Percentiles rank a stretch among this genome's conserved stretches.
Evolutionary conservation across 768 basidiomycete species (phyloP).

Genomic region (Auricularia heimuer): DNA sequence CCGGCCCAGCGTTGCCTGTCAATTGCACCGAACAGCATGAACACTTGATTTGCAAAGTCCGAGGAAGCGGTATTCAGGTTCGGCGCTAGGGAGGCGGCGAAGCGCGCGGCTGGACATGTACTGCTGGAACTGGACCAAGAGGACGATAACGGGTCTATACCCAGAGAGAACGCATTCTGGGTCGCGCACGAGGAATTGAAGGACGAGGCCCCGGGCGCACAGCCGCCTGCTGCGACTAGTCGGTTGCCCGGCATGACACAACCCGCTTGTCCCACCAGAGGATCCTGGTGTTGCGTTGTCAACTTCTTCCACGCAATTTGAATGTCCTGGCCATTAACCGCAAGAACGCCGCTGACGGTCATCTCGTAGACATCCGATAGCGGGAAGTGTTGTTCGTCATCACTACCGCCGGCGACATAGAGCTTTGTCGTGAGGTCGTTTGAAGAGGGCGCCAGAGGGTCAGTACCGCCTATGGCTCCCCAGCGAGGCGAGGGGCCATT

Average conservation of each 20-base stretch:
- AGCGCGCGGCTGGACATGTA: constrained; percentile 43
- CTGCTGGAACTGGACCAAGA: constrained; percentile 29
- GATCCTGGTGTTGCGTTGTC: constrained; percentile 23
- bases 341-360: constrained; percentile 57
- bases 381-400: constrained; percentile 33
- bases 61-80: constrained; percentile 50
- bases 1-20: constrained; percentile 61
- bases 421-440: constrained; percentile 58
- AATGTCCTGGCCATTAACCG: constrained; percentile 50
- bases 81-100: constrained; percentile 47
- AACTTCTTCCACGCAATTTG: constrained; percentile 49
- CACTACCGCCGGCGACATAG: constrained; percentile 62
- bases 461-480: constrained; percentile 68
- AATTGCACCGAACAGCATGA: constrained; percentile 60
- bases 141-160: constrained; percentile 21
- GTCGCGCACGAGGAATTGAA: constrained; percentile 44
- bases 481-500: constrained; percentile 53
- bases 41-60: constrained; percentile 52
- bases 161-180: constrained; percentile 48
- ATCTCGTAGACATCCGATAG: constrained; percentile 67
- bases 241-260: constrained; percentile 40
- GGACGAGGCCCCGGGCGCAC: constrained; percentile 29
- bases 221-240: constrained; percentile 54
- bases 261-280: constrained; percentile 43
- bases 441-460: constrained; percentile 34